Conservation (phyloP, 2,329 filamentous ascomycete species). For the Apiospora marii region DNA sequence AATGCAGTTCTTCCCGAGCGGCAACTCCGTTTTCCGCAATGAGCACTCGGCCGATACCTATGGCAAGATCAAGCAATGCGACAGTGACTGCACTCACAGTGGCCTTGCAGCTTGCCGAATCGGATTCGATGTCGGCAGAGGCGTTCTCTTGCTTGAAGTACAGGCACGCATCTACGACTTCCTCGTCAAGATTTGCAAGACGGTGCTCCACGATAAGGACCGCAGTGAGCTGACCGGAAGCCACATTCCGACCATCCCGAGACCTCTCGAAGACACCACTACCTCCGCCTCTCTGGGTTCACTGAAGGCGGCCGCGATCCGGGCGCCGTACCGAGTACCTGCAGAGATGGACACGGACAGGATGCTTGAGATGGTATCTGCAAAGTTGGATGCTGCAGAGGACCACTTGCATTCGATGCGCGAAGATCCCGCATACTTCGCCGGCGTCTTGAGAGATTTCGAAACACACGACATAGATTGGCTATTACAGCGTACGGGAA, state of each 20-base stretch:
- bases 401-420: constrained; percentile 32
- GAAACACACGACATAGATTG: not conserved
- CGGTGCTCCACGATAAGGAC: not conserved
- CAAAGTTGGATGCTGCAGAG: constrained; percentile 28
- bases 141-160: not conserved
- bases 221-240: not conserved
- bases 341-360: constrained; percentile 25
- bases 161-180: not conserved
- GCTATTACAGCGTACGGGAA: not conserved
- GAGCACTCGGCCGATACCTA: not conserved
- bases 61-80: not conserved
- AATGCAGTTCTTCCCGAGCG: not conserved
- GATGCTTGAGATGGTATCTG: constrained; percentile 25
- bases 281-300: not conserved
- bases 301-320: constrained; percentile 17
- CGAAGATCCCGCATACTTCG: constrained; percentile 32
- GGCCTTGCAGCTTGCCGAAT: not conserved
- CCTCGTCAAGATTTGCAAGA: not conserved
- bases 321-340: constrained; percentile 30
- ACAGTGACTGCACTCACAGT: not conserved
- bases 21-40: not conserved
- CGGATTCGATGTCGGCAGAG: not conserved
- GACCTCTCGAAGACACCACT: not conserved
- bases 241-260: not conserved
- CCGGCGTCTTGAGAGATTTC: constrained; percentile 24